Conservation (phyloP, 768 basidiomycete species). For the Termitomyces sp. region DNA sequence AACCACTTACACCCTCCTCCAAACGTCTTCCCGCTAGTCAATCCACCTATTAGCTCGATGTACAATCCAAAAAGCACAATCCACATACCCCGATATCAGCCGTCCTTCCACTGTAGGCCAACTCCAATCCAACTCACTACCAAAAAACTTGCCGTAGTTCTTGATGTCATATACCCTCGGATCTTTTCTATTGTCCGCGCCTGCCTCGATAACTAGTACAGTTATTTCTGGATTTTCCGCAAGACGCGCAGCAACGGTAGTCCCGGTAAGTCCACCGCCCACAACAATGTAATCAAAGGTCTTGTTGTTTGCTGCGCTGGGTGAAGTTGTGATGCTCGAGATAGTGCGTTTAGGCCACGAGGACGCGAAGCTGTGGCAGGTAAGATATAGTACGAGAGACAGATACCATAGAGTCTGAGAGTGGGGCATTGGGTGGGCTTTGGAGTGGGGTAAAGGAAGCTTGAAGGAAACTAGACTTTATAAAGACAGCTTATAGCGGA, state of each 20-base stretch:
- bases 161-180: slow-evolving; percentile 44
- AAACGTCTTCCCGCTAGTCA: slow-evolving; percentile 41
- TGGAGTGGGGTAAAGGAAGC: no score
- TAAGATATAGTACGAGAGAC: not conserved
- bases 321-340: slow-evolving; percentile 29
- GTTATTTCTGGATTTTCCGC: slow-evolving; percentile 38
- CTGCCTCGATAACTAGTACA: slow-evolving; percentile 50
- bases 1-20: slow-evolving; percentile 33
- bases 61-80: not conserved
- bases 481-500: no score
- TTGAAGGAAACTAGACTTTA: no score
- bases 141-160: slow-evolving; percentile 37
- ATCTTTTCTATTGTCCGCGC: slow-evolving; percentile 41
- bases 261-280: slow-evolving; percentile 45
- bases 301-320: slow-evolving; percentile 28
- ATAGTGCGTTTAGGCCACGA: slow-evolving; percentile 20
- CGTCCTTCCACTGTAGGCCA: slow-evolving; percentile 41
- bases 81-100: slow-evolving; percentile 33
- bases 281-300: slow-evolving; percentile 42
- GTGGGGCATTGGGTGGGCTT: not conserved
- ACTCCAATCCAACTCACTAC: slow-evolving; percentile 39
- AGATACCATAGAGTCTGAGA: not conserved
- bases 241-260: slow-evolving; percentile 45
- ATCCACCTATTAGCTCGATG: not conserved
- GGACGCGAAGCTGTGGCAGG: not conserved